phyloP scores from a whole-genome alignment of 1,139 yeast genomes.

The Petasospora rhodanensis region DNA sequence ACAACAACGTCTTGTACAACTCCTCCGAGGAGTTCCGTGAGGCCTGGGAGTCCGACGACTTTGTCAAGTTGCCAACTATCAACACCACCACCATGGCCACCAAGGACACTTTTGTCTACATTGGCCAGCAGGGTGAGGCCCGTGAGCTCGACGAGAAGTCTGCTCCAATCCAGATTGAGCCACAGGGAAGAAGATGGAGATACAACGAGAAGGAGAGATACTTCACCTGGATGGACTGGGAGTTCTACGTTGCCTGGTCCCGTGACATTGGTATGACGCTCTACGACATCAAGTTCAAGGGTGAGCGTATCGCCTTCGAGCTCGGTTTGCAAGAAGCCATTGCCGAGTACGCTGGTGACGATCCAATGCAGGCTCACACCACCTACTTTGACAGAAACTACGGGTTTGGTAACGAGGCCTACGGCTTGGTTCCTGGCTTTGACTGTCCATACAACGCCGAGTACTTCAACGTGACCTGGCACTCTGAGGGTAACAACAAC shows the following conservation, averaged over 20 bases:
- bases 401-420: constrained; percentile 26
- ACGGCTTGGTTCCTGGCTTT: constrained; percentile 26
- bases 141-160: constrained; percentile 23
- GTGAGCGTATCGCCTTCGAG: constrained; percentile 25
- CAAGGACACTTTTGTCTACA: constrained; percentile 10
- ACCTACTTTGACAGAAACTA: constrained; percentile 22
- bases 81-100: constrained; percentile 10
- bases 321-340: constrained; percentile 26
- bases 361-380: constrained; percentile 26
- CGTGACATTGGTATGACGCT: constrained; percentile 23
- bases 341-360: constrained; percentile 27
- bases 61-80: constrained; percentile 15
- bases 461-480: constrained; percentile 26
- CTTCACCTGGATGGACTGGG: constrained; percentile 28
- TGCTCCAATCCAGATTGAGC: constrained; percentile 22
- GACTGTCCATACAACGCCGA: constrained; percentile 27
- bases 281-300: constrained; percentile 25
- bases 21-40: constrained; percentile 21
- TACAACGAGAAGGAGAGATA: constrained; percentile 23
- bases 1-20: constrained; percentile 18
- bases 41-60: constrained; percentile 17
- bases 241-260: constrained; percentile 23
- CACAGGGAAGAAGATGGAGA: constrained; percentile 25
- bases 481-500: constrained; percentile 18
- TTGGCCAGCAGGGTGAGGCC: constrained; percentile 9